Evolutionary conservation across 1,284 basidiomycete species (phyloP).

Genomic region (Rhodotorula sp.): DNA sequence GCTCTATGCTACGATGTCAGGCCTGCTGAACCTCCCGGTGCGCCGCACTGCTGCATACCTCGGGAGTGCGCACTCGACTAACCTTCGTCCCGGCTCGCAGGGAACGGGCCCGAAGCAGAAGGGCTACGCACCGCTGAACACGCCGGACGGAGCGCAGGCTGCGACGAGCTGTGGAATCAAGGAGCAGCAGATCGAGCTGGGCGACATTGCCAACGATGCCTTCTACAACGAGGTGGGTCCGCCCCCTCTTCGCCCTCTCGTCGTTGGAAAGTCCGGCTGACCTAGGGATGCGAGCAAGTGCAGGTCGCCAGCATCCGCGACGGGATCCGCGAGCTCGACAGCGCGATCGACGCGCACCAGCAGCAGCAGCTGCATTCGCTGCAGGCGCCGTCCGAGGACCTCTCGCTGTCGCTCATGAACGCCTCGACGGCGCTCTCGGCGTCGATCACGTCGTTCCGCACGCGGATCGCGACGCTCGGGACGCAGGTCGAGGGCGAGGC

Average conservation of each 20-base stretch:
- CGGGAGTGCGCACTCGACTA: not conserved
- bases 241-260: not conserved
- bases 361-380: conserved; percentile 11
- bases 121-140: conserved; percentile 11
- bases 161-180: conserved; percentile 19
- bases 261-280: not conserved
- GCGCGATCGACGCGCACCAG: not conserved
- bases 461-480: conserved; percentile 10
- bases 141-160: conserved; percentile 16
- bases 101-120: not conserved
- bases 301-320: conserved; percentile 26
- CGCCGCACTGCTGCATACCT: not conserved
- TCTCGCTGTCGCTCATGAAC: conserved; percentile 12
- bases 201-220: conserved; percentile 7
- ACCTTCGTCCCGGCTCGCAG: not conserved
- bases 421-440: not conserved
- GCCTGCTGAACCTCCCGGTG: not conserved
- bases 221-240: conserved; percentile 17
- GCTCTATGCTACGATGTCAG: not conserved
- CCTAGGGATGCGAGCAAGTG: no score
- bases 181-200: conserved; percentile 17
- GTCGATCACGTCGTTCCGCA: not conserved
- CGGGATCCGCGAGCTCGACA: conserved; percentile 4
- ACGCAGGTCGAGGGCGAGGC: conserved; percentile 26
- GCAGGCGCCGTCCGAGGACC: conserved; percentile 1